Conservation (phyloP, 371 early-diverging fungal species). For the Mortierella sp. region DNA sequence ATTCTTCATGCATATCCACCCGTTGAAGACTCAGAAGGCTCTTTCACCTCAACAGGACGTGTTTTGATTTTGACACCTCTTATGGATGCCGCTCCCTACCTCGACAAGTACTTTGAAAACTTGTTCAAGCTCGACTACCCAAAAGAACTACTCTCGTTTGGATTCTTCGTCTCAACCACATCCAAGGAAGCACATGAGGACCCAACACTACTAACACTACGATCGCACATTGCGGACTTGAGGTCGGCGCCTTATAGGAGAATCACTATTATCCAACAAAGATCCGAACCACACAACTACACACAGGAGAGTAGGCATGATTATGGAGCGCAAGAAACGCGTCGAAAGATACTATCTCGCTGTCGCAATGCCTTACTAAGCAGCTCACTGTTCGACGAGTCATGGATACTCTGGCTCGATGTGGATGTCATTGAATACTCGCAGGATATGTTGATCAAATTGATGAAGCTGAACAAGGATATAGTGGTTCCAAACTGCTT, state of each 20-base stretch:
- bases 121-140: constrained; percentile 69
- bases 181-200: constrained; percentile 58
- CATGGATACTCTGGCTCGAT: constrained; percentile 82
- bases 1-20: too few species aligned
- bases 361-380: constrained; percentile 71
- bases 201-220: constrained; percentile 58
- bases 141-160: constrained; percentile 71
- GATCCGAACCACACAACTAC: constrained; percentile 59
- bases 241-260: constrained; percentile 48
- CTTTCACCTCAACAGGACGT: too few species aligned
- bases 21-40: too few species aligned
- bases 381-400: constrained; percentile 63
- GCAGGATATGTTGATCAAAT: constrained; percentile 60
- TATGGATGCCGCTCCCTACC: constrained; percentile 69
- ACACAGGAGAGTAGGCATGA: constrained; percentile 68
- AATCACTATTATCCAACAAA: constrained; percentile 69
- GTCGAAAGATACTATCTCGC: constrained; percentile 71
- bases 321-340: constrained; percentile 62
- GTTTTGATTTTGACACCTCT: constrained; percentile 75
- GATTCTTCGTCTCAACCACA: constrained; percentile 63
- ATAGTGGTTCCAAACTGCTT: constrained; percentile 74
- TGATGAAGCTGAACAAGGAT: constrained; percentile 71
- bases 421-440: constrained; percentile 75
- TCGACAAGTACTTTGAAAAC: constrained; percentile 70
- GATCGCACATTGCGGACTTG: constrained; percentile 38